phyloP scores from a whole-genome alignment of 805 yeast genomes.

The Wickerhamomyces chambardii region DNA sequence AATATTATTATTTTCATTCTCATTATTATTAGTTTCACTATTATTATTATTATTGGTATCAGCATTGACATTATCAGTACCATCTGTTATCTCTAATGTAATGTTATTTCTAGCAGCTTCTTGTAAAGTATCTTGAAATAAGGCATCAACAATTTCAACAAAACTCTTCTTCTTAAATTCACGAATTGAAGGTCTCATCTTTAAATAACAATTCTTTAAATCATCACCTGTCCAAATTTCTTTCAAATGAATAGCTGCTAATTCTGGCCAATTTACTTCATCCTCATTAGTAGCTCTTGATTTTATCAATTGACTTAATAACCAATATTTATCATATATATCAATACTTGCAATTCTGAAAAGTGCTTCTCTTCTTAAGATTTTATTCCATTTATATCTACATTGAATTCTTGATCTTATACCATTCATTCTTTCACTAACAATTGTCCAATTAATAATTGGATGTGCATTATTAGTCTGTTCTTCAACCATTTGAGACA shows the following conservation, averaged over 20 bases:
- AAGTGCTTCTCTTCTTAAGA: constrained; percentile 50
- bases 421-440: constrained; percentile 86
- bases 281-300: constrained; percentile 30
- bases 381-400: constrained; percentile 90
- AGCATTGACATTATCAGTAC: constrained; percentile 2
- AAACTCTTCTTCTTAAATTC: constrained; percentile 33
- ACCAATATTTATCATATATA: constrained; percentile 39
- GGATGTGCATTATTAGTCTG: constrained; percentile 23
- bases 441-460: constrained; percentile 82
- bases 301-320: constrained; percentile 36
- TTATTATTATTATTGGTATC: neutral
- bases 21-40: no score
- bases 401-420: constrained; percentile 87
- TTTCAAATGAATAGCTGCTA: constrained; percentile 37
- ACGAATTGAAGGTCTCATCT: constrained; percentile 41
- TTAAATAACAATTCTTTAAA: constrained; percentile 51
- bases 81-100: constrained; percentile 13
- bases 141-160: constrained; percentile 21
- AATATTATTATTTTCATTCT: no score
- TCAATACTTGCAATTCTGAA: constrained; percentile 34
- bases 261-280: constrained; percentile 44
- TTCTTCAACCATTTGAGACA: constrained; percentile 36
- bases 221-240: constrained; percentile 51
- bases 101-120: constrained; percentile 10
- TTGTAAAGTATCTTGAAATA: constrained; percentile 14